Base-by-base conservation (phyloP, 2,329 filamentous ascomycete species). In the Trichoderma sp. region DNA sequence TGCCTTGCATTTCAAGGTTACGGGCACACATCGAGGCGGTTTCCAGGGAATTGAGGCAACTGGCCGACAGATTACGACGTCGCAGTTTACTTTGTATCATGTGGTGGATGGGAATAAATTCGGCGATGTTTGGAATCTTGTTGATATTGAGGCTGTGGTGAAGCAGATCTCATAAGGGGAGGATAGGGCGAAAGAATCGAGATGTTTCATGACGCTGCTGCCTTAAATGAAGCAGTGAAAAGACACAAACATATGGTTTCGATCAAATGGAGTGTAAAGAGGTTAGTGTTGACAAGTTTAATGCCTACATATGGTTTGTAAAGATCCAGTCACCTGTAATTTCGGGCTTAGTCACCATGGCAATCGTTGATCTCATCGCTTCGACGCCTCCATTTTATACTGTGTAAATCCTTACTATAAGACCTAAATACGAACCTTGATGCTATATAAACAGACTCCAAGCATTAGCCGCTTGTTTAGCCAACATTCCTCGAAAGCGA, bases 361-460 rank as follows among this genome's bases (percentile, higher is more conserved):
- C 29, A 32, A 61, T 50, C 42, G 42, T 35, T 61, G 59, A 63
- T 42, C 42, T 63, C 59, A 63, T 48, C 59, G 52, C 45, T 13
- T 37, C 2, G 19, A 35, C 39, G 15, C 9, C 5, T 3, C 45
- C 3, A 63, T 63, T 19, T 63, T 17, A 60, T 27, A 32, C 4
- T 5, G 4, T 4, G n/a, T 45, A 22, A 45, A n/a, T 27, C 50
- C 12, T 17, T 17, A 34, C 17, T 12, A 1, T 4, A 29, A 32
- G 3, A 4, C 15, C 8, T 32, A 17, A 22, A 48, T 48, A 10
- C 34, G 34, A 35, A 35, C 34, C 34, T 35, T 6, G 34, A 35
- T 35, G 34, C 13, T 29, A 10, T 60, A n/a, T 15, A 52, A 61
- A 19, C 3, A 5, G 15, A n/a, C 3, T 34, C 25, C n/a, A 32